Evolutionary conservation across 305 asterid species (phyloP), one percentile per base, ranked within the genome.

Genomic region (Fraxinus paxiana): DNA sequence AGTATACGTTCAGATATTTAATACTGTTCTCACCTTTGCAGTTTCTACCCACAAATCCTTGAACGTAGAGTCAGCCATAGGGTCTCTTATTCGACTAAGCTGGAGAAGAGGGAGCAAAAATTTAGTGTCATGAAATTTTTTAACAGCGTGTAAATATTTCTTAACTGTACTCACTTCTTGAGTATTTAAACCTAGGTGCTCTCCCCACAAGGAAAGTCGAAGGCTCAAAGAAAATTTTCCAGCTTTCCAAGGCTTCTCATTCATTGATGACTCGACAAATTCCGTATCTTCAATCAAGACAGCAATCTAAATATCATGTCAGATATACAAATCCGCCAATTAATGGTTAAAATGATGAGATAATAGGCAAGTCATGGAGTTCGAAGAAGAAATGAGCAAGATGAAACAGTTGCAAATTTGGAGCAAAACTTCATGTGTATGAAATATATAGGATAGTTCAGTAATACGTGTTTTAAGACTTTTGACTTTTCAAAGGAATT

Each of bases 181-280:
- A 54, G 90, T 26, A 17, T 34, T 37, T 41, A 95, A 85, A 83
- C 98, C 98, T 63, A 95, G 96, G 86, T 95, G 99, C 89, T 95
- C 99, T 1, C 94, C 90, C 99, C 99, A 95, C 88, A 95, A 85
- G 48, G 94, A 91, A 77, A 90, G 86, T 85, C 99, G 86, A 78
- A 95, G 98, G 67, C 87, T 90, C 79, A 80, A 87, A 83, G 98
- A 75, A 81, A 92, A 95, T 80, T 89, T 91, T 81, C 99, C 99
- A 72, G 99, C 98, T 84, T 88, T 91, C 99, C 99, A 93, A 37
- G 90, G 87, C 81, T 89, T 83, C 67, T 95, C 96, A 75, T 89
- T 88, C 99, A 95, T 91, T 56, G 83, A 85, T 41, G 99, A 92
- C 79, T 90, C 98, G 15, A 90, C 88, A 82, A 93, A 92, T 61